These are phyloP conservation scores for Actinomucor elegans DNA, from an alignment of 371 early-diverging fungal genomes.

Conservation along the genomic window DNA sequence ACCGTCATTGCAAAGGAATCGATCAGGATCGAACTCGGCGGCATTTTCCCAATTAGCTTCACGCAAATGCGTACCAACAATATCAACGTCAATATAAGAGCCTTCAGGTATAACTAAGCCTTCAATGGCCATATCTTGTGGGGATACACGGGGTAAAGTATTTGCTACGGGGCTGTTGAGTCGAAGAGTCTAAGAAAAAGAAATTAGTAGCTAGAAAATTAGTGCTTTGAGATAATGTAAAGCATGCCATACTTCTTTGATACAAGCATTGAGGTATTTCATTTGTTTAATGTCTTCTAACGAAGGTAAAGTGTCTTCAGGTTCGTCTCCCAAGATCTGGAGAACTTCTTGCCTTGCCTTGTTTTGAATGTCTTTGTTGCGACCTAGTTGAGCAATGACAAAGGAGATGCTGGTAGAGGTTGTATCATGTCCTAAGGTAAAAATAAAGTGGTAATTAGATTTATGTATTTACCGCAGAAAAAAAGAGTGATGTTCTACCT, in stretches of 20 bases:
- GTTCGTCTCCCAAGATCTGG: constrained; percentile 19
- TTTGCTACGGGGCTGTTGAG: constrained; percentile 26
- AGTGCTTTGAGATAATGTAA: not conserved
- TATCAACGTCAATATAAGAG: constrained; percentile 33
- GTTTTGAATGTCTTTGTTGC: constrained; percentile 17
- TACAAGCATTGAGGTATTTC: constrained; percentile 20
- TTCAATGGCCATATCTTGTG: constrained; percentile 35
- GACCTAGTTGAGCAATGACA: constrained; percentile 29
- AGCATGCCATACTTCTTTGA: constrained; percentile 18
- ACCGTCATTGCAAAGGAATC: constrained; percentile 19
- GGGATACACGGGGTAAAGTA: constrained; percentile 17
- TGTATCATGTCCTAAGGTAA: constrained; percentile 34
- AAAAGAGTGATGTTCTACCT: too few species aligned
- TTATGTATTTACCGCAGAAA: too few species aligned
- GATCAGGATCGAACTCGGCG: constrained; percentile 20
- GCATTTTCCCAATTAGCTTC: constrained; percentile 19
- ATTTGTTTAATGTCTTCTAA: constrained; percentile 22
- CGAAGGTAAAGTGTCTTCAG: constrained; percentile 21
- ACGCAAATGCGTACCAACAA: constrained; percentile 18
- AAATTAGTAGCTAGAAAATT: not conserved
- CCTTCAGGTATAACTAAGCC: constrained; percentile 41
- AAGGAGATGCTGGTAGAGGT: constrained; percentile 29
- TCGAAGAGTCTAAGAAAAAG: constrained; percentile 37
- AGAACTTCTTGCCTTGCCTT: constrained; percentile 26
- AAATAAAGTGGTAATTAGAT: not conserved